A percentile compares a stretch with the other conserved stretches of the same genome.
These are phyloP conservation scores for Boletus eberwhitei DNA, from an alignment of 768 basidiomycete genomes.

Conservation along the genomic window DNA sequence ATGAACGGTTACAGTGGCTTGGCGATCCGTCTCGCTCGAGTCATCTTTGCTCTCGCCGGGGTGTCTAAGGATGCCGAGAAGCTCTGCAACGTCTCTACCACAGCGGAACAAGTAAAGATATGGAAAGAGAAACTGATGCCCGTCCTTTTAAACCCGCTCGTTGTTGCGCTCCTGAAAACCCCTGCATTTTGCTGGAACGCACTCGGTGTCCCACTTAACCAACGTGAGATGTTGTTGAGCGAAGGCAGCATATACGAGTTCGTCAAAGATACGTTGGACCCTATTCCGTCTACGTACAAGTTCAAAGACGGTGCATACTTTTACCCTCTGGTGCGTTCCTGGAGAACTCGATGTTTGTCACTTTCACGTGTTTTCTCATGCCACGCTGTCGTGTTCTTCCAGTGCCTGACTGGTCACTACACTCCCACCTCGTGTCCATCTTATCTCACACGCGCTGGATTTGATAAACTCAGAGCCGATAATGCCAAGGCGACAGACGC, in stretches of 20 bases:
- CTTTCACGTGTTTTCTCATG: conserved; percentile 2
- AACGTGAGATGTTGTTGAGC: conserved; percentile 56
- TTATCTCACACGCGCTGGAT: conserved; percentile 62
- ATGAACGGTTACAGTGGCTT: conserved; percentile 63
- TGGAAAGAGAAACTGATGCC: conserved; percentile 61
- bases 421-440: conserved; percentile 56
- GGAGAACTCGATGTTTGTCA: background rate
- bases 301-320: conserved; percentile 66
- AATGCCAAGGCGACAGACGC: conserved; percentile 44
- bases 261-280: conserved; percentile 50
- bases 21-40: conserved; percentile 60
- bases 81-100: conserved; percentile 52
- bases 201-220: conserved; percentile 70
- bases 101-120: conserved; percentile 56
- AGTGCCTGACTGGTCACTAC: conserved; percentile 50
- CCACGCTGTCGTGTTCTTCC: conserved; percentile 1
- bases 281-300: conserved; percentile 43
- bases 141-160: conserved; percentile 55
- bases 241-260: conserved; percentile 50
- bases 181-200: conserved; percentile 70
- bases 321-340: conserved; percentile 48
- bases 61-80: conserved; percentile 51
- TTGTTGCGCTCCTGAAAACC: conserved; percentile 47
- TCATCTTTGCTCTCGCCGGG: conserved; percentile 59
- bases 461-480: conserved; percentile 50